A percentile compares a stretch with the other conserved stretches of the same genome.
These are phyloP conservation scores for Panellus pusillus DNA, from an alignment of 768 basidiomycete genomes.

Conservation along the genomic window DNA sequence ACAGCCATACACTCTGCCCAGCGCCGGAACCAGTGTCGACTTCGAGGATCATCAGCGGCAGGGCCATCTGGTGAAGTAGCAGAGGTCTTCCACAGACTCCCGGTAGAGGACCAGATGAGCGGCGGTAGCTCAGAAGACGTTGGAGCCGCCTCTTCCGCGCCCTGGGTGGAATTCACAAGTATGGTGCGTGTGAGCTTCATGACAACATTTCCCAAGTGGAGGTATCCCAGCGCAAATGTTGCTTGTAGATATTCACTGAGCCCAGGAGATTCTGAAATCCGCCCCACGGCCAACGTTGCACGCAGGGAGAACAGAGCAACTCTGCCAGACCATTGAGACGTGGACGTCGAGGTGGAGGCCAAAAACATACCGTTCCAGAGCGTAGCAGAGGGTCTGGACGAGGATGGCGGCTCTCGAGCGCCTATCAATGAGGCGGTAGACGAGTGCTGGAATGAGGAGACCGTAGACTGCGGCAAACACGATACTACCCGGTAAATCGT, in stretches of 20 bases:
- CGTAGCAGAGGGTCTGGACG: slow-evolving; percentile 1
- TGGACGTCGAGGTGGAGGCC: neutral
- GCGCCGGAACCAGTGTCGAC: slow-evolving; percentile 32
- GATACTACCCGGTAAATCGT: slow-evolving; percentile 6
- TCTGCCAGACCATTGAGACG: slow-evolving; percentile 14
- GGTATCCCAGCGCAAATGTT: slow-evolving; percentile 27
- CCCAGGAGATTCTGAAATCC: slow-evolving; percentile 20
- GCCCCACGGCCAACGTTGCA: slow-evolving; percentile 17
- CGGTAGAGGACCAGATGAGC: slow-evolving; percentile 8
- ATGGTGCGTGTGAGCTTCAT: slow-evolving; percentile 23
- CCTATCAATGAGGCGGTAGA: slow-evolving; percentile 1
- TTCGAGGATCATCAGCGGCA: slow-evolving; percentile 26
- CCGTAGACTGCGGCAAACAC: slow-evolving; percentile 13
- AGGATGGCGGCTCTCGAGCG: slow-evolving; percentile 2
- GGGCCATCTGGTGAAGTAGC: neutral
- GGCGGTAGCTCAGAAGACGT: neutral
- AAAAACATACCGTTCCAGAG: slow-evolving; percentile 7
- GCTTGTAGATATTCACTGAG: slow-evolving; percentile 30
- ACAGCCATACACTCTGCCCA: slow-evolving; percentile 24
- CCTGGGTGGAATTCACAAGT: slow-evolving; percentile 30
- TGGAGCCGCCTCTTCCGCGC: slow-evolving; percentile 7
- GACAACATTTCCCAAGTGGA: slow-evolving; percentile 24
- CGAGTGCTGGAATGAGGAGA: slow-evolving; percentile 7
- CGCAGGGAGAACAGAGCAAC: slow-evolving; percentile 25
- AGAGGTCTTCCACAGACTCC: neutral